Conservation (phyloP, 139 green algal species). For the Gonium pectorale region DNA sequence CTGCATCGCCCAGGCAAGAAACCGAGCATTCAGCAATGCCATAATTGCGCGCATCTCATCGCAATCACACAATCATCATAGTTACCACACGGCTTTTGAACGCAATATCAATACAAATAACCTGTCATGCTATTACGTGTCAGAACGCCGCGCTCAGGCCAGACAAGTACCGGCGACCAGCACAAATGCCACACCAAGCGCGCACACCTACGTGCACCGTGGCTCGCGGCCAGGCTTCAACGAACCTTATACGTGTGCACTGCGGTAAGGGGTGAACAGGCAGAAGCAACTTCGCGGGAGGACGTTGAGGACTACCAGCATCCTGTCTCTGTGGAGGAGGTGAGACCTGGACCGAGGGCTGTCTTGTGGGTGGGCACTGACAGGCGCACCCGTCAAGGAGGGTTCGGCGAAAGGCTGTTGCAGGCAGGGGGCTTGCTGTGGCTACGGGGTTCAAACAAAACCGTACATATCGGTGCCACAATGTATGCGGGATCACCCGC, state of each 20-base stretch:
- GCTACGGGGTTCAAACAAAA: not conserved
- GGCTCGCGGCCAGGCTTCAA: not conserved
- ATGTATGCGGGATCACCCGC: not conserved
- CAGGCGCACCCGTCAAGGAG: too few relatives aligned
- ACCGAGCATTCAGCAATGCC: too few relatives aligned
- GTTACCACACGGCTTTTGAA: too few relatives aligned
- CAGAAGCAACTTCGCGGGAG: too few relatives aligned
- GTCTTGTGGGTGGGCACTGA: not conserved
- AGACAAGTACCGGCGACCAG: not conserved
- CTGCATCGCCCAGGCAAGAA: too few relatives aligned
- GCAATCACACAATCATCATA: too few relatives aligned
- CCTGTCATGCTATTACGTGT: too few relatives aligned
- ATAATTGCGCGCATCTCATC: too few relatives aligned
- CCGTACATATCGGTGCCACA: not conserved
- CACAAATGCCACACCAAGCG: not conserved
- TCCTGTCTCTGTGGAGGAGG: not conserved
- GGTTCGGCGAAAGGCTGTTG: too few relatives aligned
- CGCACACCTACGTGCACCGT: not conserved
- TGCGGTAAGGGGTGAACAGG: too few relatives aligned
- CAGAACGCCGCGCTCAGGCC: too few relatives aligned
- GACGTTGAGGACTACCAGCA: conserved; percentile 21
- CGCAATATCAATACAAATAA: too few relatives aligned
- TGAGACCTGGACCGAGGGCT: not conserved
- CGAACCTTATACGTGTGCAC: not conserved
- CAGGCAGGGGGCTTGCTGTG: not conserved